A percentile compares a stretch with the other conserved stretches of the same genome.
These are phyloP conservation scores for Kazachstania africana DNA, from an alignment of 805 yeast species.

Conservation along the genomic window DNA sequence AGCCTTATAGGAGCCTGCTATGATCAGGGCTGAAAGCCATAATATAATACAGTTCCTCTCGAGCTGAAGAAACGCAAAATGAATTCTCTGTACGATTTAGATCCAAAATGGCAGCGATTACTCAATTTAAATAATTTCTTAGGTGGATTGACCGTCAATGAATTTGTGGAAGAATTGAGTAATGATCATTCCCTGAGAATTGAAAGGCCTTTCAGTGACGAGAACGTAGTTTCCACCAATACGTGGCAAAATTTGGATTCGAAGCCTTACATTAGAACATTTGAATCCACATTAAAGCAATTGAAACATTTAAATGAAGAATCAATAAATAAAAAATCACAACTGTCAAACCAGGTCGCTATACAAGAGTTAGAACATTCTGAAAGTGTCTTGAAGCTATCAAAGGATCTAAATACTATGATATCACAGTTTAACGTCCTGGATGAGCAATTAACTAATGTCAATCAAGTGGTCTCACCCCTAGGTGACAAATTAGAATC, in stretches of 20 bases:
- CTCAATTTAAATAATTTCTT: conserved; percentile 52
- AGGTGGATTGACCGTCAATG: conserved; percentile 60
- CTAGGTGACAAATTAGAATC: conserved; percentile 56
- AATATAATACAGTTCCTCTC: background rate
- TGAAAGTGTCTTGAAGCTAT: conserved; percentile 41
- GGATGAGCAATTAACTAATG: conserved; percentile 30
- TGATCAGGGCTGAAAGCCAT: too few species aligned
- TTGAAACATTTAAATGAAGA: conserved; percentile 50
- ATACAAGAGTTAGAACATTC: conserved; percentile 57
- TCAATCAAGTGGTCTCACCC: conserved; percentile 52
- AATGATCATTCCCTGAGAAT: conserved; percentile 38
- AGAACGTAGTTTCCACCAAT: conserved; percentile 1
- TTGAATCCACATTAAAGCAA: conserved; percentile 73
- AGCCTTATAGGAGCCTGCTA: too few species aligned
- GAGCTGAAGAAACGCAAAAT: conserved; percentile 8
- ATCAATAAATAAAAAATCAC: conserved; percentile 37
- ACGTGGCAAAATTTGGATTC: conserved; percentile 49
- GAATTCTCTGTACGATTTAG: conserved; percentile 45
- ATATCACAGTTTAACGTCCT: conserved; percentile 15
- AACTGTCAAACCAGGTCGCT: conserved; percentile 46
- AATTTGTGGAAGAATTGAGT: conserved; percentile 70
- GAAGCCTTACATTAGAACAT: conserved; percentile 86
- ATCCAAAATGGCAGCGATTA: conserved; percentile 46
- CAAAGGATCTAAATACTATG: conserved; percentile 13
- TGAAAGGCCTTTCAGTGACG: background rate